These are phyloP conservation scores for Polytrichum commune DNA, from an alignment of 225 moss, liverwort and hornwort genomes.

Conservation along the genomic window DNA sequence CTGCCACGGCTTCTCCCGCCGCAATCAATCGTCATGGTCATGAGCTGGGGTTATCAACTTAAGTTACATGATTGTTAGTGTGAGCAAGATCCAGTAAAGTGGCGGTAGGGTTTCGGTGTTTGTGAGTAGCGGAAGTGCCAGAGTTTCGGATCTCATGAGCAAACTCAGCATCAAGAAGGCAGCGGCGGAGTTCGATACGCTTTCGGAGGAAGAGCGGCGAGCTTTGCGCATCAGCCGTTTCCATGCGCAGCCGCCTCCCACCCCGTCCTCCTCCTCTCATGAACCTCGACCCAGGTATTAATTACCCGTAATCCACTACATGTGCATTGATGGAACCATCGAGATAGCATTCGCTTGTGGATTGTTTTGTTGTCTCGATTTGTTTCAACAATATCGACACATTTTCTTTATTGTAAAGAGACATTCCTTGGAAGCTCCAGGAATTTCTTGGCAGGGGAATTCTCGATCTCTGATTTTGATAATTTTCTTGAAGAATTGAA, in stretches of 20 bases:
- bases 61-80: no score
- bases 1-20: no score
- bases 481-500: no score
- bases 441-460: neutral
- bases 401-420: neutral
- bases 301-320: no score
- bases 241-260: constrained; percentile 48
- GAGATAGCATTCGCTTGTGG: neutral
- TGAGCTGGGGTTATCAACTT: no score
- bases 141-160: constrained; percentile 30
- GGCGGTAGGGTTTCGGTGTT: neutral
- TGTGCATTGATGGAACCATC: no score
- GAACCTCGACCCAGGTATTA: constrained; percentile 35
- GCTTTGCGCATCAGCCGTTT: constrained; percentile 91
- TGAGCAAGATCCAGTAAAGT: no score
- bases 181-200: constrained; percentile 67
- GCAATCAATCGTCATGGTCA: no score
- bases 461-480: no score
- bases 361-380: neutral
- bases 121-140: neutral
- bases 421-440: neutral
- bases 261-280: constrained; percentile 32
- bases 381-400: no score
- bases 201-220: constrained; percentile 89
- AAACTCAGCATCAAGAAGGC: constrained; percentile 49